These are phyloP conservation scores for Styphnolobium japonicum DNA, from an alignment of 306 rosid species.

Conservation along the genomic window DNA sequence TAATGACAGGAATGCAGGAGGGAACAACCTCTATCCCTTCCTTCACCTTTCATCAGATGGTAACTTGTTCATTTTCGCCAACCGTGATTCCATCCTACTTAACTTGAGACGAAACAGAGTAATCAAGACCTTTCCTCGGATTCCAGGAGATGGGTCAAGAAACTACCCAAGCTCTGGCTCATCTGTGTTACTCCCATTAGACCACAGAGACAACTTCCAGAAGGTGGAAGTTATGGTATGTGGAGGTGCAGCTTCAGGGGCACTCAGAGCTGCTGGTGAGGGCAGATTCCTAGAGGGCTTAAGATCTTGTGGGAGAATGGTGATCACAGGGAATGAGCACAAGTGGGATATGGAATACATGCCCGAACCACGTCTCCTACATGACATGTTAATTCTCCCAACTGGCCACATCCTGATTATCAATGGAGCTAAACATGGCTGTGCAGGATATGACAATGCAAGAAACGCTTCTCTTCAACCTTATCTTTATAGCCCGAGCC, in stretches of 20 bases:
- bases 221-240: constrained; percentile 73
- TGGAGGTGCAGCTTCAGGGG: constrained; percentile 75
- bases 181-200: constrained; percentile 70
- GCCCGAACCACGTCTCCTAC: constrained; percentile 73
- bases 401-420: constrained; percentile 63
- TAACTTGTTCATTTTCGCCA: constrained; percentile 70
- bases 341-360: constrained; percentile 76
- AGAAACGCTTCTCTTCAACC: constrained; percentile 69
- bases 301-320: constrained; percentile 82
- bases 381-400: constrained; percentile 76
- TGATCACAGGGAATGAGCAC: constrained; percentile 56
- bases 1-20: constrained; percentile 27
- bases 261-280: constrained; percentile 41
- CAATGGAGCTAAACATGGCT: constrained; percentile 69
- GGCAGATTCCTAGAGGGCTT: constrained; percentile 51
- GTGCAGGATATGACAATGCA: constrained; percentile 67
- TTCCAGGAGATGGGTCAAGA: constrained; percentile 66
- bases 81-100: constrained; percentile 67
- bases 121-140: constrained; percentile 65
- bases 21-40: constrained; percentile 82
- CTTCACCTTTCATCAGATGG: constrained; percentile 77
- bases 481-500: constrained; percentile 53
- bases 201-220: constrained; percentile 47
- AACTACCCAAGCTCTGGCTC: constrained; percentile 87
- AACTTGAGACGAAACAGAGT: constrained; percentile 46